Percentiles rank a stretch among this genome's conserved stretches.
These are phyloP conservation scores for Kentomonas sorsogonicus DNA, from an alignment of 208 protist genomes.

Conservation along the genomic window DNA sequence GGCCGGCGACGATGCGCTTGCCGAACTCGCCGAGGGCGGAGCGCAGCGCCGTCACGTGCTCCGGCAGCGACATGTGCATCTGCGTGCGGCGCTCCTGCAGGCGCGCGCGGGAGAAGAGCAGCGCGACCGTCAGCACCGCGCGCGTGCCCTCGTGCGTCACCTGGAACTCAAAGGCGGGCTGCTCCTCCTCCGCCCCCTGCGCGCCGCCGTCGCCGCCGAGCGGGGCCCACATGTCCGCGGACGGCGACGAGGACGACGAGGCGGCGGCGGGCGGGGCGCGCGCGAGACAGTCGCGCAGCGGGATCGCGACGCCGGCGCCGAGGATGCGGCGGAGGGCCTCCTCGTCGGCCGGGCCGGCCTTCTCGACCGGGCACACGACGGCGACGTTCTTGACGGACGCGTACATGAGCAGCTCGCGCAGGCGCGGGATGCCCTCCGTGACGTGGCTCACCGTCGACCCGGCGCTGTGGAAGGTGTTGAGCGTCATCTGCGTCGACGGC, in stretches of 20 bases:
- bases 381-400: slow-evolving; percentile 86
- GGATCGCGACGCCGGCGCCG: slow-evolving; percentile 42
- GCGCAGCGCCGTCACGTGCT: slow-evolving; percentile 64
- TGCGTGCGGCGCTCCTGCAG: slow-evolving; percentile 33
- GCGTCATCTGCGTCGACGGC: slow-evolving; percentile 99
- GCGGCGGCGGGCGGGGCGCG: slow-evolving; percentile 1
- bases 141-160: slow-evolving; percentile 39
- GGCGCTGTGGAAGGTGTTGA: slow-evolving; percentile 99
- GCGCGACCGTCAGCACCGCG: slow-evolving; percentile 48
- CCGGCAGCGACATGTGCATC: slow-evolving; percentile 72
- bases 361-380: slow-evolving; percentile 83
- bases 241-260: background rate
- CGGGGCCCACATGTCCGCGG: background rate
- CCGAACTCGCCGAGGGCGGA: slow-evolving; percentile 50
- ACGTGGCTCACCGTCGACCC: slow-evolving; percentile 99
- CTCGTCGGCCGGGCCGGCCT: slow-evolving; percentile 52
- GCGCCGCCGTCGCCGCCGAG: background rate
- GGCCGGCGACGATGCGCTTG: slow-evolving; percentile 39
- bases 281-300: slow-evolving; percentile 70
- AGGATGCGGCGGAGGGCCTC: slow-evolving; percentile 49
- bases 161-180: slow-evolving; percentile 58
- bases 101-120: slow-evolving; percentile 69
- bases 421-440: slow-evolving; percentile 98
- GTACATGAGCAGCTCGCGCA: slow-evolving; percentile 98
- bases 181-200: background rate